phyloP scores from a whole-genome alignment of 2,329 filamentous ascomycete species.

The Fusarium pseudocircinatum region DNA sequence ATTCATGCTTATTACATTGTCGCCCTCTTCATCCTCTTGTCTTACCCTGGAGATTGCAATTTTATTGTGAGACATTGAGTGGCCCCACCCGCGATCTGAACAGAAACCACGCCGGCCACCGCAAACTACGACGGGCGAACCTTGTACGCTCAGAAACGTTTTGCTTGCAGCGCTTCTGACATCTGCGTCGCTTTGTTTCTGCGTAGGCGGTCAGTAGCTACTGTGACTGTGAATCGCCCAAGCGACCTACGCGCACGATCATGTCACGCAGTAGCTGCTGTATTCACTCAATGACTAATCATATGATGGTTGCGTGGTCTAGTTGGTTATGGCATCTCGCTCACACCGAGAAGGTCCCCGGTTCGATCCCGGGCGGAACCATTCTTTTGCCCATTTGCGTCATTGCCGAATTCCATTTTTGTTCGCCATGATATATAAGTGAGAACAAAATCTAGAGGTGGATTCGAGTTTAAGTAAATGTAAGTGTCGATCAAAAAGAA shows the following conservation, averaged over 20 bases:
- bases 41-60: background rate
- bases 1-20: background rate
- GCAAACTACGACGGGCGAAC: background rate
- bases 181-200: fast-evolving
- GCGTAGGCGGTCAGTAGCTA: fast-evolving
- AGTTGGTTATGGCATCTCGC: slow-evolving; percentile 32
- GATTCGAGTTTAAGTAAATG: fast-evolving
- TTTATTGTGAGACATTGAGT: background rate
- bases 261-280: fast-evolving
- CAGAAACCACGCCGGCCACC: no score
- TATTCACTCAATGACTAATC: background rate
- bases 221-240: fast-evolving
- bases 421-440: no score
- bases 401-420: fast-evolving
- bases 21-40: no score
- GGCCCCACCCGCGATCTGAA: no score
- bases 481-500: background rate
- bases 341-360: slow-evolving; percentile 31
- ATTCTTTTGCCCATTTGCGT: background rate
- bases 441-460: fast-evolving
- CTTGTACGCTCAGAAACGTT: fast-evolving
- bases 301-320: slow-evolving; percentile 10
- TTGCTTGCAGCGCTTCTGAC: background rate
- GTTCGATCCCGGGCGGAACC: slow-evolving; percentile 29
- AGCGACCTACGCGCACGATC: background rate